phyloP scores from a whole-genome alignment of 169 alveolate genomes.

The Eimeria acervulina region DNA sequence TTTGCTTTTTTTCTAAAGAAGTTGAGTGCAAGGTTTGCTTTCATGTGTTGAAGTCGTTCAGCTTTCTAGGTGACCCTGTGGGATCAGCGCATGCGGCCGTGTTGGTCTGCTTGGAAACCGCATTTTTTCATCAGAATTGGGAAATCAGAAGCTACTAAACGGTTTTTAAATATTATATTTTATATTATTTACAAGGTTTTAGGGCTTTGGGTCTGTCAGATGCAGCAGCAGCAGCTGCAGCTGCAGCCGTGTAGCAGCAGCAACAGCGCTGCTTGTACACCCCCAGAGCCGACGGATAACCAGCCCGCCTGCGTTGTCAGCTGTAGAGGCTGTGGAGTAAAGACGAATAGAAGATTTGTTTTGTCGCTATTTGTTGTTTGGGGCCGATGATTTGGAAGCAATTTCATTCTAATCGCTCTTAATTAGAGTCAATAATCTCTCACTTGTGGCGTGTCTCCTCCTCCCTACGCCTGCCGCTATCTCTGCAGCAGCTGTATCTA shows the following conservation, averaged over 20 bases:
- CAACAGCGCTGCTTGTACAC: background rate
- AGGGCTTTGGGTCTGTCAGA: background rate
- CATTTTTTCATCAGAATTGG: background rate
- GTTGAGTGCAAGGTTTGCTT: background rate
- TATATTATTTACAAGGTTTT: background rate
- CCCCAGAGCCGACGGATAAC: conserved; percentile 10
- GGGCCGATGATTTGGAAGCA: conserved; percentile 13
- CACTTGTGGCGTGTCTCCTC: conserved; percentile 21
- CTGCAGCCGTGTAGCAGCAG: conserved; percentile 7
- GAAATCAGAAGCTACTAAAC: background rate
- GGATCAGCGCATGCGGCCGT: background rate
- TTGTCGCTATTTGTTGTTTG: background rate
- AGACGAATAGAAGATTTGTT: background rate
- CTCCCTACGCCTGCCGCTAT: background rate
- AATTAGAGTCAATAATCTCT: background rate
- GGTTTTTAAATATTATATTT: too few relatives aligned
- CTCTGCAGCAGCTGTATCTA: conserved; percentile 28
- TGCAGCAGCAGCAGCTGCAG: background rate
- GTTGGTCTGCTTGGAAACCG: background rate
- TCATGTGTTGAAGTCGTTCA: background rate
- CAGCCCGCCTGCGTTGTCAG: background rate
- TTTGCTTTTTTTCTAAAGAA: background rate
- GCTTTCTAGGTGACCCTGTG: background rate
- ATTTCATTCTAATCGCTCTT: conserved; percentile 8
- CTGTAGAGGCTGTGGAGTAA: background rate